phyloP scores from a whole-genome alignment of 306 rosid genomes.

The Quercus berberidifolia region DNA sequence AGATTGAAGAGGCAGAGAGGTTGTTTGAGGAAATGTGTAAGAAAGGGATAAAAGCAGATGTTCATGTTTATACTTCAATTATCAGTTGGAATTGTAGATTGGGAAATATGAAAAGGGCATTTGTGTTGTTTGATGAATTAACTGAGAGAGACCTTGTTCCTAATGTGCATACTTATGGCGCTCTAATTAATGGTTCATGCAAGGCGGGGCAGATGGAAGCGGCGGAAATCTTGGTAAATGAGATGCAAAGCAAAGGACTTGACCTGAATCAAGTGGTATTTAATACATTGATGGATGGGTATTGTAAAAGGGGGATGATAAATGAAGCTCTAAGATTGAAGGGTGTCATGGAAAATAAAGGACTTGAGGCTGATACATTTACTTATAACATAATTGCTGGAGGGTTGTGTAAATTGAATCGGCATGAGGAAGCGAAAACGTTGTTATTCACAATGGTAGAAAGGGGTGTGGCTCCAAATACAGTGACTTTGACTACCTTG shows the following conservation, averaged over 20 bases:
- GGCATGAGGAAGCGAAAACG: constrained; percentile 63
- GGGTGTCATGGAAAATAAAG: constrained; percentile 56
- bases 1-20: constrained; percentile 52
- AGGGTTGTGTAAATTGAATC: constrained; percentile 48
- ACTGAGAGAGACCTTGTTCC: constrained; percentile 51
- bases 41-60: constrained; percentile 55
- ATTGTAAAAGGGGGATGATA: constrained; percentile 60
- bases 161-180: constrained; percentile 54
- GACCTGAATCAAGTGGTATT: constrained; percentile 49
- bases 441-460: constrained; percentile 59
- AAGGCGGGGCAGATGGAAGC: constrained; percentile 70
- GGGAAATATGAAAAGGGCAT: constrained; percentile 61
- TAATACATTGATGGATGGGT: constrained; percentile 72
- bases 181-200: constrained; percentile 62
- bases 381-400: constrained; percentile 60
- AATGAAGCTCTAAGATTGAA: constrained; percentile 60
- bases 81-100: constrained; percentile 60
- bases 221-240: constrained; percentile 60
- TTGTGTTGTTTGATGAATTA: constrained; percentile 68
- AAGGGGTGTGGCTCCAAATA: constrained; percentile 53
- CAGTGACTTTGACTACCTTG: constrained; percentile 54
- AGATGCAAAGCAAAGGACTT: constrained; percentile 63
- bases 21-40: constrained; percentile 54
- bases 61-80: constrained; percentile 57
- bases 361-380: constrained; percentile 51